These are phyloP conservation scores for Aspergillus quadrilineatus DNA, from an alignment of 2,329 filamentous ascomycete genomes.

Conservation along the genomic window DNA sequence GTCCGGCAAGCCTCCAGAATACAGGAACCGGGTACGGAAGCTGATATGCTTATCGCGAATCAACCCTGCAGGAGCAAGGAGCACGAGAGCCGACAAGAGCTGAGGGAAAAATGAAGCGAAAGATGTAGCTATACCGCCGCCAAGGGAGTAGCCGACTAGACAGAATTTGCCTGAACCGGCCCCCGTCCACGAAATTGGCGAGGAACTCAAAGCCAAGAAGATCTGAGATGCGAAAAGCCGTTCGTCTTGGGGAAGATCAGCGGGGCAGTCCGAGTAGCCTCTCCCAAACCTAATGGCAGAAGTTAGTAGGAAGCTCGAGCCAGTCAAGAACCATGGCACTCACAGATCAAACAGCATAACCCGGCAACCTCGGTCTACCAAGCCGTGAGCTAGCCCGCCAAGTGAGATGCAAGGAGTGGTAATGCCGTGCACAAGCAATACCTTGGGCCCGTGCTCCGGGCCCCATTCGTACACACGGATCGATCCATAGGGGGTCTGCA, in stretches of 20 bases:
- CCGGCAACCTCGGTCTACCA: constrained; percentile 66
- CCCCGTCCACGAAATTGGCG: constrained; percentile 65
- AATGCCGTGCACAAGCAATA: constrained; percentile 77
- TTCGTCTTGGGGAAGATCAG: constrained; percentile 68
- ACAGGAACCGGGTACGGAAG: constrained; percentile 62
- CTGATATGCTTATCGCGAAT: constrained; percentile 65
- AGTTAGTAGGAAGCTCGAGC: not conserved
- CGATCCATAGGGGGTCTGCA: constrained; percentile 62
- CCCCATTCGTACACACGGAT: constrained; percentile 80
- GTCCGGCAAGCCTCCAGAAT: constrained; percentile 60
- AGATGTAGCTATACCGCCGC: constrained; percentile 69
- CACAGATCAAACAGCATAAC: constrained; percentile 74
- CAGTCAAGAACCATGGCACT: constrained; percentile 3
- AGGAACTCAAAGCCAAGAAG: constrained; percentile 68
- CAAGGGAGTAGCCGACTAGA: constrained; percentile 76
- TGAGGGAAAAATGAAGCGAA: constrained; percentile 70
- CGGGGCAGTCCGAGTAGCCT: constrained; percentile 71
- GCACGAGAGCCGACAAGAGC: constrained; percentile 67
- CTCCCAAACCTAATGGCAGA: constrained; percentile 54
- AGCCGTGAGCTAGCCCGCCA: constrained; percentile 62
- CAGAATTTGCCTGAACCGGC: constrained; percentile 57
- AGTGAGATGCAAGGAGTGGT: constrained; percentile 73
- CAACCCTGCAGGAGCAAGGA: constrained; percentile 77
- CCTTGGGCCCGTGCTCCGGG: constrained; percentile 66
- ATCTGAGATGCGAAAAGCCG: constrained; percentile 72